Base-by-base conservation (phyloP, 2,329 filamentous ascomycete genomes). In the Calonectria multiphialidica region DNA sequence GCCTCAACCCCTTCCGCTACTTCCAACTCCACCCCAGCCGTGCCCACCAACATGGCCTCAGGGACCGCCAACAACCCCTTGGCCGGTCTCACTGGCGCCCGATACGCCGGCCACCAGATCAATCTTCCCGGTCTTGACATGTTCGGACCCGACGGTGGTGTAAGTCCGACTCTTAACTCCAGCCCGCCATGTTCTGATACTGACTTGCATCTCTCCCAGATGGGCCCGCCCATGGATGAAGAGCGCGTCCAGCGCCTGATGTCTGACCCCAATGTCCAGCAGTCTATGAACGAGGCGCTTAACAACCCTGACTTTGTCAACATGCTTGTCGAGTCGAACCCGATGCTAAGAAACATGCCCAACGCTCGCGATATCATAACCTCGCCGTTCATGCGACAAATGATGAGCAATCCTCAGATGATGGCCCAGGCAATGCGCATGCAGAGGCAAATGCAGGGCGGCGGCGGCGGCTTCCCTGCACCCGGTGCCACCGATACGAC, bases 221-320 rank as follows among this genome's bases (percentile, higher is more conserved):
- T 98, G 95, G 95, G 95, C 42, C 94, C 96, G 40, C 95, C 95
- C 40, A 89, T 95, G 90, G 81, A 92, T 81, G 91, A 95, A 72
- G 96, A 98, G 70, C 90, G 94, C 71, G 91, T 99, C 82, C 90
- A 95, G 69, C 90, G 92, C 75, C 94, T 98, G 91, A 92, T 99
- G 79, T 92, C 94, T 74, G 95, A 98, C 81, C 97, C 97, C 25
- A 93, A 95, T 81, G 93, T 98, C 69, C 91, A 94, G 75, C 93
- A 95, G 76, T 93, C 93, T 68, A 94, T 99, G 91, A 98, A 97
- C 83, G 96, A 98, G 84, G 95, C 96, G 42, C 93, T 99, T 83
- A 94, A 96, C 83, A 98, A 98, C 84, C 96, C 97, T n/a, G 91
- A 93, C 21, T 94, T 99, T 78, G 90, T 98, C 81, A 95, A 98